Percentiles rank a stretch among this genome's conserved stretches.
These are phyloP conservation scores for Urostyla sp. DNA, from an alignment of 73 alveolate species.

Conservation along the genomic window DNA sequence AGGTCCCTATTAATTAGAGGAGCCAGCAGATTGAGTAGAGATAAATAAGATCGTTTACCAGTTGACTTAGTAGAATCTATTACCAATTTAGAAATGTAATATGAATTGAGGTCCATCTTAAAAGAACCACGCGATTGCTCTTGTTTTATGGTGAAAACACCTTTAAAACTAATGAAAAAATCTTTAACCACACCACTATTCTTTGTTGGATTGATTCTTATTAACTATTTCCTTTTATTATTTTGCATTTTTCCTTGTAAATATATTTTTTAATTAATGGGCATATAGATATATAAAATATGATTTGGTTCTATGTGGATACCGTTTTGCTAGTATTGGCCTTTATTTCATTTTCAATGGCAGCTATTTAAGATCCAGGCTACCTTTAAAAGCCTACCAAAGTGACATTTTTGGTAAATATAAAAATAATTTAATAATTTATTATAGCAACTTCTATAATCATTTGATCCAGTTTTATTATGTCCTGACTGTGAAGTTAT, in stretches of 20 bases:
- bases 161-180: slow-evolving; percentile 29
- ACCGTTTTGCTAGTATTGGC: background rate
- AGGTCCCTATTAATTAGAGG: slow-evolving; percentile 81
- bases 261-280: background rate
- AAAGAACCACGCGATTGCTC: slow-evolving; percentile 54
- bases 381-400: slow-evolving; percentile 62
- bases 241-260: slow-evolving; percentile 52
- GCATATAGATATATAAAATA: background rate
- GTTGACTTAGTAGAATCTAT: slow-evolving; percentile 63
- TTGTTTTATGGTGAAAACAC: slow-evolving; percentile 61
- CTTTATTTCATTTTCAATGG: slow-evolving; percentile 36
- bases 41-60: slow-evolving; percentile 72
- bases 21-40: slow-evolving; percentile 67
- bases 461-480: slow-evolving; percentile 56
- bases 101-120: slow-evolving; percentile 26
- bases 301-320: slow-evolving; percentile 21
- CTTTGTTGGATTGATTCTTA: background rate
- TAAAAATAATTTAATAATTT: background rate
- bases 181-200: slow-evolving; percentile 30
- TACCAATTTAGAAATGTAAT: background rate
- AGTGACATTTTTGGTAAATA: slow-evolving; percentile 6
- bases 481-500: slow-evolving; percentile 83
- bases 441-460: slow-evolving; percentile 44
- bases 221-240: background rate
- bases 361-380: slow-evolving; percentile 72